phyloP scores from a whole-genome alignment of 179 eudicot species.

The Silene vulgaris region DNA sequence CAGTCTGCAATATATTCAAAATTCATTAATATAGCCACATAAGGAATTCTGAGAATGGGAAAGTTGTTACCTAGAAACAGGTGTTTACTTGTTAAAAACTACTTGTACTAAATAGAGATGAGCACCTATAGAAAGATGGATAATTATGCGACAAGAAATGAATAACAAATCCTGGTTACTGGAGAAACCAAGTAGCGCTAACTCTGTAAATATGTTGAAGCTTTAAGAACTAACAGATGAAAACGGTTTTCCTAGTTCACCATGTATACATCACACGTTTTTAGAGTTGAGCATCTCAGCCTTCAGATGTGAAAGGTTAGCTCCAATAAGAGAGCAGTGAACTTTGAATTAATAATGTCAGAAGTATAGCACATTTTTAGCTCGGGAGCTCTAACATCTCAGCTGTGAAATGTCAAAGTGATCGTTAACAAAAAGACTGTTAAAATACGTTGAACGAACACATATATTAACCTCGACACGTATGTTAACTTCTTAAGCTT shows the following conservation, averaged over 20 bases:
- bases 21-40: neutral
- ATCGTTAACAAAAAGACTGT: neutral
- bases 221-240: neutral
- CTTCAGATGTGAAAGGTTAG: neutral
- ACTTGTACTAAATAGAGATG: neutral
- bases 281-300: neutral
- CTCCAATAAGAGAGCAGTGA: conserved; percentile 2
- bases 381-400: neutral
- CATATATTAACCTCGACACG: neutral
- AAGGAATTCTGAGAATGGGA: neutral
- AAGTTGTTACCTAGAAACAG: neutral
- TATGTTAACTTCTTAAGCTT: neutral
- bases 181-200: neutral
- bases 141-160: neutral
- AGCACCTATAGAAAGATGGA: neutral
- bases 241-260: neutral
- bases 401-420: neutral
- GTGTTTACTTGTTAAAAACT: conserved; percentile 1
- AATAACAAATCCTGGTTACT: neutral
- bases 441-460: neutral
- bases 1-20: conserved; percentile 48
- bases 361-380: neutral
- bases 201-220: neutral
- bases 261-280: conserved; percentile 5
- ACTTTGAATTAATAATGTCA: neutral